Evolutionary conservation across 768 basidiomycete genomes (phyloP), one percentile per base, ranked within the genome.

Genomic region (Psilocybe cyanescens): DNA sequence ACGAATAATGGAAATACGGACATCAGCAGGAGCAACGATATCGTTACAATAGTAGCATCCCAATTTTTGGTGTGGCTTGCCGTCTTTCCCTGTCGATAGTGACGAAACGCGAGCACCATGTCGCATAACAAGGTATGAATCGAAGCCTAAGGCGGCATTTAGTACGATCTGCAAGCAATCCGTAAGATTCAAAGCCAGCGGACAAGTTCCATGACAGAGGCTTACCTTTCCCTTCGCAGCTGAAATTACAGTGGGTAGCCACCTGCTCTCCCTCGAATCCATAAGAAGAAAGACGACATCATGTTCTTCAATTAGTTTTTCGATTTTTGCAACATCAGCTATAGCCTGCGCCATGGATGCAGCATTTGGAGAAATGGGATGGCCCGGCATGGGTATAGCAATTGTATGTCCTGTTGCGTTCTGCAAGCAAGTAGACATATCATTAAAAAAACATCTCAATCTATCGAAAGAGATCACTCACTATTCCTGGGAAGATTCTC

Each of bases 21-120:
- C 96, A 73, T 99, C 96, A 16, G 91, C 86, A 7, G 97, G 96
- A 0, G 97, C 97, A 41, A 98, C 95, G 59, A 98, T 92, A 65
- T 99, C 97, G 68, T 98, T 98, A 76, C 97, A 99, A 72, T 94
- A 99, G 72, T 99, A 99, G 70, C 97, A 99, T 3, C 97, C 97
- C 33, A 99, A 77, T 2, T 76, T 75, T 30, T 77, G 62, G 12
- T 75, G 66, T 67, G 65, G 12, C 69, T 70, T 60, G 65, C 71
- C 62, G 68, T 71, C 47, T 65, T 65, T 58, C 50, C 70, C 63
- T n/a, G 71, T 55, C 61, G 74, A 45, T 56, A 70, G 45, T 64
- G 70, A 60, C 44, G 75, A 73, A 1, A 77, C 78, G 6, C 90
- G 85, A 3, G 88, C 81, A 3, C 96, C 97, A 69, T 98, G 97